Evolutionary conservation across 371 early-diverging fungal genomes (phyloP).

Genomic region (Haplosporangium sp.): DNA sequence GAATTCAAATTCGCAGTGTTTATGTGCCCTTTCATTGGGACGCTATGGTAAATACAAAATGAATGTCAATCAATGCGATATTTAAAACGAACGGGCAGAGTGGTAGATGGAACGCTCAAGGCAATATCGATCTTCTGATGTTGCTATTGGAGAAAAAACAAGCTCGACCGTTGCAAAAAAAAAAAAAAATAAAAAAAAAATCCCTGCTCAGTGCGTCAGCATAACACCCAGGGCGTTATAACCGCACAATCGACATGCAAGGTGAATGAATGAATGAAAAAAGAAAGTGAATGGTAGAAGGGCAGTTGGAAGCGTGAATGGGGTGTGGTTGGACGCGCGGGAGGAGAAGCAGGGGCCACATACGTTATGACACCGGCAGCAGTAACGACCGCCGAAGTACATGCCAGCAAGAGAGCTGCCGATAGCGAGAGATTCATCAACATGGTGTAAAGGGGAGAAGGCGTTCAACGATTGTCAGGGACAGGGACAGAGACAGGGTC

Average conservation of each 20-base stretch:
- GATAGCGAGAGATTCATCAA: conserved; percentile 2
- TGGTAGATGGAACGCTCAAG: too few species aligned
- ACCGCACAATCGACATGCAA: too few species aligned
- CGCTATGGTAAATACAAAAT: not conserved
- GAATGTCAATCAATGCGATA: too few species aligned
- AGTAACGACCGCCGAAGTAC: not conserved
- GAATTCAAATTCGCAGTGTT: conserved; percentile 18
- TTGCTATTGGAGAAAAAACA: too few species aligned
- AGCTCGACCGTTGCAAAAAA: not conserved
- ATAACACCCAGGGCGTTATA: too few species aligned
- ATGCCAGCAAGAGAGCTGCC: conserved; percentile 4
- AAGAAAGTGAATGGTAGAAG: too few species aligned
- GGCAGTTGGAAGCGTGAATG: too few species aligned
- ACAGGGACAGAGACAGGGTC: not conserved
- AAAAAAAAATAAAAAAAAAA: not conserved
- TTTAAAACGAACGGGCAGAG: not conserved
- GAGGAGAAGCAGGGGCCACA: not conserved
- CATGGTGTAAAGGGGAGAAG: not conserved
- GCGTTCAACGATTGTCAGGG: not conserved
- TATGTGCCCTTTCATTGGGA: conserved; percentile 19
- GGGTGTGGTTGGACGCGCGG: not conserved
- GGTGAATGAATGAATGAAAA: too few species aligned
- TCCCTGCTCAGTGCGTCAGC: too few species aligned
- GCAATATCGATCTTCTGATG: too few species aligned
- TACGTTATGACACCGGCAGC: conserved; percentile 29